phyloP scores from a whole-genome alignment of 495 filamentous ascomycete species.

The Neurospora sp. region DNA sequence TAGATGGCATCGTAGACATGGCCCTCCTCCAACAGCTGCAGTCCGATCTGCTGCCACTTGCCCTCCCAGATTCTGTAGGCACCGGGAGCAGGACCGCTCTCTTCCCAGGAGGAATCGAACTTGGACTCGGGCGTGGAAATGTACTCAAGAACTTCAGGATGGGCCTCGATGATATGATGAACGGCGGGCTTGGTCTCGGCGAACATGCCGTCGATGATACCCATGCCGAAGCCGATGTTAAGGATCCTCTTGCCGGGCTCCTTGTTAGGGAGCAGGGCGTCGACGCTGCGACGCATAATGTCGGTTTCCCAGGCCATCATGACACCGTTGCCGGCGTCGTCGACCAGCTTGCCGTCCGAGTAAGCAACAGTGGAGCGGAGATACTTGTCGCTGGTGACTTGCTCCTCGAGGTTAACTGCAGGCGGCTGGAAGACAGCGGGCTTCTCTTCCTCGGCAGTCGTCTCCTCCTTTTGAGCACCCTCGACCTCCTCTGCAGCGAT shows the following conservation, averaged over 20 bases:
- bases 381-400: constrained; percentile 58
- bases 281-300: constrained; percentile 75
- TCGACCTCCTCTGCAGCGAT: constrained; percentile 13
- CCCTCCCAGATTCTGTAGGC: constrained; percentile 44
- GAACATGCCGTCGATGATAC: constrained; percentile 83
- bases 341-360: constrained; percentile 62
- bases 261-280: constrained; percentile 26
- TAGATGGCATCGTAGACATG: constrained; percentile 84
- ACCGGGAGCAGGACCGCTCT: constrained; percentile 26
- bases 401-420: constrained; percentile 20
- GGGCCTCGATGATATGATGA: constrained; percentile 90
- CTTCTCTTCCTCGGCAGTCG: constrained; percentile 6
- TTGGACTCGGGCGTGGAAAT: constrained; percentile 39
- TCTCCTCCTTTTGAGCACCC: constrained; percentile 8
- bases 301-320: constrained; percentile 96
- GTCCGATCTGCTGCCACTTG: constrained; percentile 76
- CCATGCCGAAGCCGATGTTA: constrained; percentile 95
- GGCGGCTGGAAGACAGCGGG: constrained; percentile 26
- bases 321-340: constrained; percentile 73
- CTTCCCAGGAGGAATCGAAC: constrained; percentile 38
- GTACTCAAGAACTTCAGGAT: constrained; percentile 65
- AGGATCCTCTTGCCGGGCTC: constrained; percentile 56
- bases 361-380: constrained; percentile 71
- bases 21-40: constrained; percentile 55
- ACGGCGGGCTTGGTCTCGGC: constrained; percentile 51